Base-by-base conservation (phyloP, 768 basidiomycete species). In the Mycena haematopus region DNA sequence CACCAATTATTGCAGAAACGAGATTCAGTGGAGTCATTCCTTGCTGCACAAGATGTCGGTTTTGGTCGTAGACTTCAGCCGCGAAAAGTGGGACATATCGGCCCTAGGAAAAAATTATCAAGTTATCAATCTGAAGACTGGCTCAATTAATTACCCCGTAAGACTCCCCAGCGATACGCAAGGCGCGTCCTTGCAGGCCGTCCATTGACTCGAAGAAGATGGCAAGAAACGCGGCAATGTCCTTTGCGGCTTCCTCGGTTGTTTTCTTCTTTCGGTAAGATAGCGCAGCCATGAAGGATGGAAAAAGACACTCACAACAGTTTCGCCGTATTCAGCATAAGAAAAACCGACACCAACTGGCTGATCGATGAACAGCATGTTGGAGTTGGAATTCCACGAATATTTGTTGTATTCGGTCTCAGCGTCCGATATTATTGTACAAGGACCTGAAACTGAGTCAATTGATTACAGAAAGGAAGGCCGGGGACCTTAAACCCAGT, bases 161-260 rank as follows among this genome's bases (percentile, higher is more conserved):
- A 5, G 82, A 84, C 71, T 86, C 80, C 9, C 81, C 80, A 0
- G 77, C 72, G 65, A 82, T 72, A 56, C 82, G 79, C 56, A 82
- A 78, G 0, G 69, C 63, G 1, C 84, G 74, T 2, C 83, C 83
- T 63, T 83, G 78, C 75, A 86, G 84, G 58, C 80, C 73, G 22
- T 68, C 73, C 69, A 86, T 86, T 29, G 79, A 76, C 60, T 85
- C 83, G 52, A 86, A 85, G 72, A 86, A 86, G 53, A 87, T 80
- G 9, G 78, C 75, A 0, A 86, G 72, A 62, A 87, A 86, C 0
- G 83, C 80, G 5, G 83, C 82, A n/a, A 86, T 79, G 58, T 86
- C 85, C 44, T 77, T 73, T 0, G 84, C 81, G 14, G 82, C 84
- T 46, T 84, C 80, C 65, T 82, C 79, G 0, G 84, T 83, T 14